Percentiles rank a stretch among this genome's conserved stretches.
These are phyloP conservation scores for Porodaedalea pini DNA, from an alignment of 1,284 basidiomycete genomes.

Conservation along the genomic window DNA sequence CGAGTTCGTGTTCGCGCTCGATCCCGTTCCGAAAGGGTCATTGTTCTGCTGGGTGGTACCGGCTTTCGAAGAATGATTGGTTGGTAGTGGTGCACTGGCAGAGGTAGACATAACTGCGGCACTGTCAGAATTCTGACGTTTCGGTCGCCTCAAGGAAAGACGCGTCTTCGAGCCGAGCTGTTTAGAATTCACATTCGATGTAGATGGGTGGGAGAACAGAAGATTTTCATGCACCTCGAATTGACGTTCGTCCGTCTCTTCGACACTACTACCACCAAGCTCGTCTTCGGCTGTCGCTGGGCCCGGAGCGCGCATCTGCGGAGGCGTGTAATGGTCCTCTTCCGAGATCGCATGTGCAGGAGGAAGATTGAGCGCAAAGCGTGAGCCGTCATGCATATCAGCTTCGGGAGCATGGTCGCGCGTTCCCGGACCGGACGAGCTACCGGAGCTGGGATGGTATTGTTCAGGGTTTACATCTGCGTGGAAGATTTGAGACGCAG, in stretches of 20 bases:
- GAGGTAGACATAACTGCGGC: constrained; percentile 8
- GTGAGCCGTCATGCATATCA: constrained; percentile 16
- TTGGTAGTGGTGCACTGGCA: constrained; percentile 8
- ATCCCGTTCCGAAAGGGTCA: constrained; percentile 8
- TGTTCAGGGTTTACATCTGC: not conserved
- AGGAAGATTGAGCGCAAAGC: constrained; percentile 39
- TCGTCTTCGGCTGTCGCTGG: constrained; percentile 40
- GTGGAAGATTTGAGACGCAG: constrained; percentile 47
- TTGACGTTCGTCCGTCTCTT: constrained; percentile 33
- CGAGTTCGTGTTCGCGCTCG: not conserved
- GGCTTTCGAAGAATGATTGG: not conserved
- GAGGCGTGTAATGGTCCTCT: constrained; percentile 34
- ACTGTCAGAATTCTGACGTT: not conserved
- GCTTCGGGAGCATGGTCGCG: constrained; percentile 5
- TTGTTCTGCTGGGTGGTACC: not conserved
- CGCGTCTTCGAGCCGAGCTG: constrained; percentile 2
- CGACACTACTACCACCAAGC: constrained; percentile 31
- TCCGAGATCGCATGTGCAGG: constrained; percentile 58
- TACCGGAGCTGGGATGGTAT: not conserved
- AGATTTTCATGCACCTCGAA: constrained; percentile 56
- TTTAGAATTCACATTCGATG: not conserved
- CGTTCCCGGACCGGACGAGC: not conserved
- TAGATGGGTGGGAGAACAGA: constrained; percentile 36
- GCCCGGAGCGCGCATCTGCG: constrained; percentile 34
- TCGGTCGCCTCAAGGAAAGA: constrained; percentile 3